Evolutionary conservation across 805 yeast species (phyloP).

Genomic region (Pichia pseudocactophila): DNA sequence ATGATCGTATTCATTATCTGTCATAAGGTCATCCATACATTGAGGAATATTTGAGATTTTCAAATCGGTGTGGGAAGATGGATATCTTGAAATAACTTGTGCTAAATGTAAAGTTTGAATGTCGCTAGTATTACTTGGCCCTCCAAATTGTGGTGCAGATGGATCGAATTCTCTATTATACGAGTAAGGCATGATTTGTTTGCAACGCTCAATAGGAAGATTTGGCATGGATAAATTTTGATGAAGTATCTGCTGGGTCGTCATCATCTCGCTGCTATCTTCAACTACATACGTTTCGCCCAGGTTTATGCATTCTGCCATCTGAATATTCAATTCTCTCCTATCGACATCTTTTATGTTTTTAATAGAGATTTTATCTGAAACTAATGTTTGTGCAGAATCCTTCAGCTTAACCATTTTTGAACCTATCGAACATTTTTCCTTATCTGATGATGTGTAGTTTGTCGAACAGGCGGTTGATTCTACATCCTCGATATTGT

Average conservation of each 20-base stretch:
- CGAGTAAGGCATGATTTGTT: no score
- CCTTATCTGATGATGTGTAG: background rate
- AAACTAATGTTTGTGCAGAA: slow-evolving; percentile 6
- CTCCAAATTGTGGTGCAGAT: background rate
- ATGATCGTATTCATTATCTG: background rate
- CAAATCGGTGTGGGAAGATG: no score
- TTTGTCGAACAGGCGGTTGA: no score
- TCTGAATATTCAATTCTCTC: background rate
- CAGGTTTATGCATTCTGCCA: background rate
- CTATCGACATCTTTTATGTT: background rate
- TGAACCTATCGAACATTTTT: background rate
- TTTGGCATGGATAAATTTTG: background rate
- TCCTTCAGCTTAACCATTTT: slow-evolving; percentile 4
- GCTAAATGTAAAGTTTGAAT: background rate
- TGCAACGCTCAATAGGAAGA: background rate
- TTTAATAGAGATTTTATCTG: background rate
- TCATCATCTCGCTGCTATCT: background rate
- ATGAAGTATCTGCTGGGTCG: background rate
- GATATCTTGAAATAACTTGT: no score
- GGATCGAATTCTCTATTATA: no score
- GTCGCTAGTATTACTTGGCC: background rate
- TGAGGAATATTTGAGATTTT: background rate
- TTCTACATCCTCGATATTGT: no score
- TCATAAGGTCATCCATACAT: background rate
- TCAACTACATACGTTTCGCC: background rate